A percentile compares a stretch with the other conserved stretches of the same genome.
phyloP scores from a whole-genome alignment of 441 rosid species.

The Manihot esculenta region DNA sequence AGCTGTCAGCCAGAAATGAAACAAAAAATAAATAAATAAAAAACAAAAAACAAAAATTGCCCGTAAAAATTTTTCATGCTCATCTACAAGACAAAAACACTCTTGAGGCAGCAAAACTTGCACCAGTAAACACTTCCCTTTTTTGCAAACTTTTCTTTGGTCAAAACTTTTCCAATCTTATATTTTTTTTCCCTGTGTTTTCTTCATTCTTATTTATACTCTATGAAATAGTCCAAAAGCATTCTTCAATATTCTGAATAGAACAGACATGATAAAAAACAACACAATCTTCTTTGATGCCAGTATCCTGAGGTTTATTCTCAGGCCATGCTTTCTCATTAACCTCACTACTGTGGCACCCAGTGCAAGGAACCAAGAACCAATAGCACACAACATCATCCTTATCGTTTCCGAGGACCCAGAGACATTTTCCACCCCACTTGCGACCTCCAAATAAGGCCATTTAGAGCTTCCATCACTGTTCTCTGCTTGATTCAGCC shows the following conservation, averaged over 20 bases:
- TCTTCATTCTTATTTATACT: constrained; percentile 21
- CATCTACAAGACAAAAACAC: too few species aligned
- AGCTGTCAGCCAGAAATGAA: too few species aligned
- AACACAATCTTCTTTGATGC: constrained; percentile 77
- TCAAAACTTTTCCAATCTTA: neutral
- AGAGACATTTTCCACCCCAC: constrained; percentile 33
- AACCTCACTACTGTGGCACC: constrained; percentile 33
- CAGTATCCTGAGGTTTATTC: constrained; percentile 71
- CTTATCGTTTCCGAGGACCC: constrained; percentile 48
- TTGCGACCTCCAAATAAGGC: constrained; percentile 50
- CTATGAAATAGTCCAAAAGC: constrained; percentile 26
- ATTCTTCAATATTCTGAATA: constrained; percentile 49
- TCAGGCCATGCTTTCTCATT: constrained; percentile 62
- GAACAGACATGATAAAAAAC: constrained; percentile 39
- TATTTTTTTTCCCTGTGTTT: neutral
- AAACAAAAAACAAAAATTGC: too few species aligned
- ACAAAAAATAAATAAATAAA: too few species aligned
- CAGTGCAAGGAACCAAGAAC: constrained; percentile 50
- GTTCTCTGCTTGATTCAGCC: constrained; percentile 46
- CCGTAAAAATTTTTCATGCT: too few species aligned
- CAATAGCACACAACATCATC: constrained; percentile 34
- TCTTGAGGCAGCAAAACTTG: too few species aligned
- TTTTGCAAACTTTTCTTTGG: neutral
- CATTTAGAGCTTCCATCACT: constrained; percentile 34
- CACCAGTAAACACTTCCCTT: too few species aligned